These are phyloP conservation scores for Podaxis sp. DNA, from an alignment of 768 basidiomycete genomes.

Conservation along the genomic window DNA sequence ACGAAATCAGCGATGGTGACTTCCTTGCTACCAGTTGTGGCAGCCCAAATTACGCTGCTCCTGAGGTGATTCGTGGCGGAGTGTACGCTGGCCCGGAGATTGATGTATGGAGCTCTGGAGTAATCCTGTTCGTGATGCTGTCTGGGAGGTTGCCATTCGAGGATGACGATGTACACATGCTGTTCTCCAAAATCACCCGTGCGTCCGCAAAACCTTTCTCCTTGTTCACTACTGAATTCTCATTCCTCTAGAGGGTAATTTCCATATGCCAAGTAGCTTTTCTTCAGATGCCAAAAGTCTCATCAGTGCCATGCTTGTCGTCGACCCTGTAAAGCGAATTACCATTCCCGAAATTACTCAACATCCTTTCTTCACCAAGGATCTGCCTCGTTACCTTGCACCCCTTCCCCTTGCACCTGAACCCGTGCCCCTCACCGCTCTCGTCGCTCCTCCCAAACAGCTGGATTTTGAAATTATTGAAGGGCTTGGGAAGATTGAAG, in stretches of 20 bases:
- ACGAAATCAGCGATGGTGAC: constrained; percentile 94
- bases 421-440: constrained; percentile 67
- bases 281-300: constrained; percentile 74
- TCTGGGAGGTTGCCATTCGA: constrained; percentile 95
- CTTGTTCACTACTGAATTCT: not conserved
- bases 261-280: constrained; percentile 79
- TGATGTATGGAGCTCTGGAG: constrained; percentile 97
- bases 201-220: constrained; percentile 21
- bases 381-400: constrained; percentile 82
- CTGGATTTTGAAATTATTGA: constrained; percentile 85
- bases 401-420: constrained; percentile 76
- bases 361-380: constrained; percentile 85
- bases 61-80: constrained; percentile 94
- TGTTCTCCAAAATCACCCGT: constrained; percentile 96
- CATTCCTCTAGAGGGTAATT: constrained; percentile 65
- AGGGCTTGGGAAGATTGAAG: constrained; percentile 88
- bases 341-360: constrained; percentile 88
- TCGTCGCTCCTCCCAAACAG: constrained; percentile 64
- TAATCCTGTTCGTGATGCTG: constrained; percentile 98
- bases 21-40: constrained; percentile 98
- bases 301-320: constrained; percentile 85
- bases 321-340: constrained; percentile 93
- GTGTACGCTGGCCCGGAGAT: constrained; percentile 97
- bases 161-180: constrained; percentile 88
- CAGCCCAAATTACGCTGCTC: constrained; percentile 97